Evolutionary conservation across 371 early-diverging fungal species (phyloP), one percentile per base, ranked within the genome.

Genomic region (Neoconidiobolus thromboides): DNA sequence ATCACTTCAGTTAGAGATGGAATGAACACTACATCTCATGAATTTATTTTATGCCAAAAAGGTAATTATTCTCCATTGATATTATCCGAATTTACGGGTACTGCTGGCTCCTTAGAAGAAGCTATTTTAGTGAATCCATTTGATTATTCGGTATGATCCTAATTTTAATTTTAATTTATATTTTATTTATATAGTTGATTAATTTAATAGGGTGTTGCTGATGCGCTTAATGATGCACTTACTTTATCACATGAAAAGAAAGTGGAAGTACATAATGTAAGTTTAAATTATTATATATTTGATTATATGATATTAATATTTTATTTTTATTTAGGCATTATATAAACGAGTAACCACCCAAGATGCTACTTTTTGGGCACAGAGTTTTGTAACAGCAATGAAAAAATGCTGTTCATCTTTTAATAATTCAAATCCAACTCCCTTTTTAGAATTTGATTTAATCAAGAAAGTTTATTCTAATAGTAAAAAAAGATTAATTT

Each of bases 1-100:
- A 91, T 98, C 61, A 98, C 98, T 0, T 82, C 91, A 43, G 76
- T 96, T 12, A 80, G 97, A 36, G 99, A 99, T 71, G 99, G 99
- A 50, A 99, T 99, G 98, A 99, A 99, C 71, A 88, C 99, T 5
- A 94, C 96, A 0, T 85, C 90, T 48, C 85, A 96, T 61, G 99
- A 99, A 69, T 99, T 90, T 73, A 82, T 98, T 50, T 83, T 96
- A 60, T 98, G 96, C 71, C 97, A 98, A 68, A 57, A 70, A 38
- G 87, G 89, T 52, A 87, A 86, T 52, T 76, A 83, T 61, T 92
- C 91, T 0, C 86, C 93, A 6, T 75, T 99, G 54, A 90, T 99
- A 36, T 74, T 99, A 52, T 89, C 91, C 59, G 97, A 99, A 69
- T 88, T 96, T 70, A 93, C 97, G 15, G 99, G 98, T 10, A 92